A percentile compares a stretch with the other conserved stretches of the same genome.
Conservation (phyloP, 2,329 filamentous ascomycete genomes). For the Graphiopsis chlorocephala region DNA sequence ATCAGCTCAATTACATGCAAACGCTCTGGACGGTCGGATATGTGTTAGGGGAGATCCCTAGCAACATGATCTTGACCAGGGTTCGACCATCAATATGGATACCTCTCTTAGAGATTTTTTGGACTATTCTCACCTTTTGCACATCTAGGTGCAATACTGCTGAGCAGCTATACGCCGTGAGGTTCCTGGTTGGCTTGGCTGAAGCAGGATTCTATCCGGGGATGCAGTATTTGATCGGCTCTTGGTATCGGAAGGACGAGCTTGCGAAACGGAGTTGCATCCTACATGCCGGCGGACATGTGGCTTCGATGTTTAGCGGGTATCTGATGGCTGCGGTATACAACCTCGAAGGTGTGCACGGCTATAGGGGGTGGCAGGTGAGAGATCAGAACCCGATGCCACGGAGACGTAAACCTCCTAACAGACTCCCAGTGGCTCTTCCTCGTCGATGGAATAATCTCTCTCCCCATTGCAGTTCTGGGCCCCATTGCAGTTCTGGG, state of each 20-base stretch:
- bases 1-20: slow-evolving; percentile 47
- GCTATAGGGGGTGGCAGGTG: slow-evolving; percentile 48
- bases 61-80: slow-evolving; percentile 46
- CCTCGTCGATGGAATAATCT: slow-evolving; percentile 4
- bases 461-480: neutral
- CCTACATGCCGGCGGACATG: slow-evolving; percentile 24
- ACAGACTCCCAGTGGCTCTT: neutral
- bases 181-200: slow-evolving; percentile 38
- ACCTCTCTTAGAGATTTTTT: neutral
- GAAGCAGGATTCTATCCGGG: slow-evolving; percentile 2
- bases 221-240: slow-evolving; percentile 43
- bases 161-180: slow-evolving; percentile 40
- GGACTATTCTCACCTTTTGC: slow-evolving; percentile 11
- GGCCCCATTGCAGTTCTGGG: neutral
- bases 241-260: slow-evolving; percentile 40
- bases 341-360: slow-evolving; percentile 33
- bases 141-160: slow-evolving; percentile 35
- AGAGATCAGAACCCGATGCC: slow-evolving; percentile 36
- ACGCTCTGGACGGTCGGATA: slow-evolving; percentile 26
- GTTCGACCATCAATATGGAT: slow-evolving; percentile 46
- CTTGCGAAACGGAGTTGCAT: slow-evolving; percentile 39
- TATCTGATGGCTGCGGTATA: slow-evolving; percentile 19
- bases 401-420: neutral
- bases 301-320: slow-evolving; percentile 12
- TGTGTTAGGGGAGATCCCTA: slow-evolving; percentile 48